Percentiles rank a stretch among this genome's conserved stretches.
Conservation (phyloP, 2,329 filamentous ascomycete genomes). For the Aspergillus sp. region DNA sequence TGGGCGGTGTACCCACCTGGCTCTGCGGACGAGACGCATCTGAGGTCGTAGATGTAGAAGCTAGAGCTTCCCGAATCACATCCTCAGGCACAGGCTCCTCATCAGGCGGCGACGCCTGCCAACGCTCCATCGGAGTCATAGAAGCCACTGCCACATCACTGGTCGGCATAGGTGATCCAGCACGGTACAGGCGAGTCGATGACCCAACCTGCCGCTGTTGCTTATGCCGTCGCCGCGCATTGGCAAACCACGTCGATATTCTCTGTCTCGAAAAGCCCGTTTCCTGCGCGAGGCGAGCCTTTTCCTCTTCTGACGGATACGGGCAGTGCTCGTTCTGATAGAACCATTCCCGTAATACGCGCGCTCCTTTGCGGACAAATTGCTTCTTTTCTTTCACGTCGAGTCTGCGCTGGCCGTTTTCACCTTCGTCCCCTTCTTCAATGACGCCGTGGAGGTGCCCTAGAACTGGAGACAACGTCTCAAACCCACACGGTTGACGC, state of each 20-base stretch:
- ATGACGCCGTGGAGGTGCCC: conserved; percentile 51
- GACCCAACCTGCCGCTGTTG: conserved; percentile 28
- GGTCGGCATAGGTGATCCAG: conserved; percentile 47
- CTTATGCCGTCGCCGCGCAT: conserved; percentile 51
- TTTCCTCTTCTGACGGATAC: conserved; percentile 52
- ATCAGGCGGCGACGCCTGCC: conserved; percentile 47
- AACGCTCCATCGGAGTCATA: conserved; percentile 51
- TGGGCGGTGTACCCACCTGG: background rate
- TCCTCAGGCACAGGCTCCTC: conserved; percentile 44
- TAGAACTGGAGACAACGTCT: conserved; percentile 49
- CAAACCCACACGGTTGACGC: conserved; percentile 47
- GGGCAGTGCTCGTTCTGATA: conserved; percentile 47
- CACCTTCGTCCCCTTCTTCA: conserved; percentile 34
- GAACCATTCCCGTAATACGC: conserved; percentile 50
- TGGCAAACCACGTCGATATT: conserved; percentile 54
- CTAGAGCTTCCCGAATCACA: conserved; percentile 40
- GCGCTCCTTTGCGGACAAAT: conserved; percentile 47
- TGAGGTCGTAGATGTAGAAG: conserved; percentile 5
- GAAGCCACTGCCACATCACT: conserved; percentile 30
- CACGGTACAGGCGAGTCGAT: conserved; percentile 31
- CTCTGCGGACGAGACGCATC: background rate
- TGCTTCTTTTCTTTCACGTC: conserved; percentile 33
- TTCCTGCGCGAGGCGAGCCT: conserved; percentile 39
- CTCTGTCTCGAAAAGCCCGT: conserved; percentile 49
- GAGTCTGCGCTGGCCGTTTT: background rate